Evolutionary conservation across 2,329 filamentous ascomycete genomes (phyloP), one percentile per base, ranked within the genome.

Genomic region (Cordyceps pruinosa): DNA sequence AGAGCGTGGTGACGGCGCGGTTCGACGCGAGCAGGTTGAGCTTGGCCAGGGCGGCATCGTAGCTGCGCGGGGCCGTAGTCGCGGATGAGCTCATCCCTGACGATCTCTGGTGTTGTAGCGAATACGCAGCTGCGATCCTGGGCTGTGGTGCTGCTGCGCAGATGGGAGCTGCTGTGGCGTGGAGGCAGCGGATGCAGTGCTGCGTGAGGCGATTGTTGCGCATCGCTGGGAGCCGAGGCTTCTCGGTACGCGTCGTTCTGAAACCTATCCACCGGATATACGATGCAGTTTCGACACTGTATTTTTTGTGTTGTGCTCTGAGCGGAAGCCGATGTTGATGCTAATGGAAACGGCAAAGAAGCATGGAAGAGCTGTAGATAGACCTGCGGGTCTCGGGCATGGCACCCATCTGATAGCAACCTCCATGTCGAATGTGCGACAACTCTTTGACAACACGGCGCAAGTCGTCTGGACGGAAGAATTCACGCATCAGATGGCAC

Each of bases 21-120:
- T 96, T 96, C 56, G 88, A 87, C 66, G 93, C 88, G 55, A 96
- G 79, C 49, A 83, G 83, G 63, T 90, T 87, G 63, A 96, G 83
- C 57, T 86, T 85, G 55, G 79, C 71, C 39, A 96, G 84, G 37
- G 91, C 91, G 63, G 85, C 83, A 72, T 86, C 71, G 63, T 84
- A 84, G 23, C 71, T 73, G 59, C 72, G 75, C 7, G 15, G 7
- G n/a, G 6, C n/a, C 4, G 34, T 23, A 12, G 28, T 5, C 13
- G 53, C 28, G 1, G 45, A 49, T 2, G 53, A 49, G 26, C 42
- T 39, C 52, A 55, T 55, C n/a, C 37, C 39, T 28, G 3, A 8
- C 25, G 7, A 21, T 5, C 9, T 5, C 4, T 19, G 19, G 10
- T 9, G 10, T 8, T n/a, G n/a, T 15, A n/a, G 12, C 9, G 10